Evolutionary conservation across 768 basidiomycete species (phyloP).

Genomic region (Atractiella rhizophila): DNA sequence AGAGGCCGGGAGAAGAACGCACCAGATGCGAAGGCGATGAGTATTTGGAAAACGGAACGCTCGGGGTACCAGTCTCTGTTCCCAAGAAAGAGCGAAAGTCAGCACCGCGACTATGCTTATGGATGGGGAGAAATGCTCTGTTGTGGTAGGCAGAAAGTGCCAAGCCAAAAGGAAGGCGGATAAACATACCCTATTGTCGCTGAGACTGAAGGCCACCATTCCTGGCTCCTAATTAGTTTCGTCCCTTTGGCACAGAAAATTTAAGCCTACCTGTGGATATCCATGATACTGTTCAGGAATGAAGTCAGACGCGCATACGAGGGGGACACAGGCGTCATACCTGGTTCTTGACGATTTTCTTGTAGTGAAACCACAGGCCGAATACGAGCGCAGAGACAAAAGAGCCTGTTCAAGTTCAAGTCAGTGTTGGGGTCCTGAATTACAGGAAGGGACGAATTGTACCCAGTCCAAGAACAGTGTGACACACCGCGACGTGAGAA

Average conservation of each 20-base stretch:
- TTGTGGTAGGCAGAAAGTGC: no score
- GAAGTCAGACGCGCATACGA: no score
- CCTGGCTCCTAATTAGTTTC: conserved; percentile 22
- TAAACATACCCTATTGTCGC: conserved; percentile 19
- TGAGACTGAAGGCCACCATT: conserved; percentile 68
- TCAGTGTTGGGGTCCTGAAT: background rate
- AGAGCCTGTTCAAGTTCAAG: conserved; percentile 1
- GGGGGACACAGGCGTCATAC: conserved; percentile 27
- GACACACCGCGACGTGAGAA: background rate
- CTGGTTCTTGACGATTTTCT: conserved; percentile 59
- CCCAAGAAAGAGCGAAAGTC: conserved; percentile 24
- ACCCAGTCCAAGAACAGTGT: background rate
- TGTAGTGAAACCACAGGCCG: conserved; percentile 47
- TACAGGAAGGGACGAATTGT: background rate
- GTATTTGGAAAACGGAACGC: conserved; percentile 32
- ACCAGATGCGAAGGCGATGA: conserved; percentile 66
- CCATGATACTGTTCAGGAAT: background rate
- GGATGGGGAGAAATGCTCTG: background rate
- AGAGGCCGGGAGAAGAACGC: conserved; percentile 38
- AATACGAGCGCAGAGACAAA: conserved; percentile 30
- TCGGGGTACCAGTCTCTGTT: conserved; percentile 83
- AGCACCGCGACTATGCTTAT: background rate
- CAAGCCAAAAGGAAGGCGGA: background rate
- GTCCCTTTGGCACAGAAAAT: background rate
- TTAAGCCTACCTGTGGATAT: background rate